Conservation (phyloP, 257 asterid species). For the Primulina huaijiensis region DNA sequence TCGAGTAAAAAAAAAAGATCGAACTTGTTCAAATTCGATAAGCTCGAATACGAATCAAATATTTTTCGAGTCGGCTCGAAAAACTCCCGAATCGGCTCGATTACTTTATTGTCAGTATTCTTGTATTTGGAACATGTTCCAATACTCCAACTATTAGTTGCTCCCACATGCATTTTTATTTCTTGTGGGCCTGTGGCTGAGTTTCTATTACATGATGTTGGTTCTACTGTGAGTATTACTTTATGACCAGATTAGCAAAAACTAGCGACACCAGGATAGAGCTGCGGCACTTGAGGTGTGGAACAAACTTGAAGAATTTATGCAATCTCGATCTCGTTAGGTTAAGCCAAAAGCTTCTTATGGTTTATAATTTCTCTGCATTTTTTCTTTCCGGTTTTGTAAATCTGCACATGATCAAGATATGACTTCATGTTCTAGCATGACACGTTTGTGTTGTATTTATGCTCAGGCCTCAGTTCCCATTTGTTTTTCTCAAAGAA, state of each 20-base stretch:
- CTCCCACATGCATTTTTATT: conserved; percentile 2
- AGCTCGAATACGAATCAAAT: too few species aligned
- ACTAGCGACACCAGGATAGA: conserved; percentile 92
- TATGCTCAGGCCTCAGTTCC: neutral
- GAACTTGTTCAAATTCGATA: too few species aligned
- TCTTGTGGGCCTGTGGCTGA: neutral
- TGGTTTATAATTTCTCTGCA: neutral
- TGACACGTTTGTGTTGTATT: neutral
- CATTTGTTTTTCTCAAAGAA: neutral
- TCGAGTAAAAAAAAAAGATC: too few species aligned
- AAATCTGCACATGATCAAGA: conserved; percentile 10
- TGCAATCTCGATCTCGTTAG: conserved; percentile 90
- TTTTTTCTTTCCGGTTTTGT: conserved; percentile 4
- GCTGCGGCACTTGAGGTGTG: conserved; percentile 99
- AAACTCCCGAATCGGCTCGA: too few species aligned
- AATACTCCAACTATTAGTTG: neutral
- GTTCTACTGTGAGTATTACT: conserved; percentile 21
- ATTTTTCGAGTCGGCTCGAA: too few species aligned
- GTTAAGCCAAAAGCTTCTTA: conserved; percentile 31
- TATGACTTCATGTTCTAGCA: conserved; percentile 15
- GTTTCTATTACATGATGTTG: neutral
- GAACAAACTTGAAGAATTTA: conserved; percentile 98
- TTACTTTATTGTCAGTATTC: conserved; percentile 38
- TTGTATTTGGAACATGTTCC: conserved; percentile 10
- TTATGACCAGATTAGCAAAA: conserved; percentile 79